Base-by-base conservation (phyloP, 352 stramenopile species). In the Globisporangium viniferum region DNA sequence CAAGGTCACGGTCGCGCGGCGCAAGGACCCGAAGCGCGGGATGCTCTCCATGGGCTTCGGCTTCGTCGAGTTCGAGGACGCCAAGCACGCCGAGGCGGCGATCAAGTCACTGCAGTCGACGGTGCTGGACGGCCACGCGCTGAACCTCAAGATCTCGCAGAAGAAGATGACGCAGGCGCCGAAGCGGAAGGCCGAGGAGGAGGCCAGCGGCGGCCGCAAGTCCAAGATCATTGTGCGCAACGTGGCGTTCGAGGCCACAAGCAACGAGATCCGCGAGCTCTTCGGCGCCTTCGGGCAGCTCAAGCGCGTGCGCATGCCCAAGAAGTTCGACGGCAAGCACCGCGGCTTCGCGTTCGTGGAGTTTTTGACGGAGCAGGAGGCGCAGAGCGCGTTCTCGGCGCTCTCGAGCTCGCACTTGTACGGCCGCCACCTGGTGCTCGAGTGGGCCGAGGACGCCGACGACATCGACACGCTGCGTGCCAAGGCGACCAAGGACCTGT, bases 171-270 rank as follows among this genome's bases (percentile, higher is more conserved):
- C 72, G 46, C 66, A 66, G 29, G 69, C 75, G 36, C 71, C 58
- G 10, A 91, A 88, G 57, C 75, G 74, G 60, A 83, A 79, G 64
- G 74, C 73, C 59, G 66, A 59, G 1, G 74, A 74, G 1, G 73
- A 64, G 1, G 76, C 73, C n/a, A 74, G 77, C 6, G 51, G 64
- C 24, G 72, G 75, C 56, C 73, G 75, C 57, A 78, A 87, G 62
- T 99, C 94, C 24, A 99, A 99, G 86, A 91, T 99, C 49, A 98
- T 99, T 53, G 93, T 99, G 48, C 93, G 97, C 58, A 99, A 99
- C 73, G 91, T 99, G 63, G 97, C 98, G 31, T 99, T 99, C 66
- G 95, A 99, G 76, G 97, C 98, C 39, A 99, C 94, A 39, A 89
- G 89, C 46, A 97, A 95, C 62, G 98, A 99, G 67, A 85, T 99